Evolutionary conservation across 441 rosid genomes (phyloP).

Genomic region (Bocquillonia castaneifolia): DNA sequence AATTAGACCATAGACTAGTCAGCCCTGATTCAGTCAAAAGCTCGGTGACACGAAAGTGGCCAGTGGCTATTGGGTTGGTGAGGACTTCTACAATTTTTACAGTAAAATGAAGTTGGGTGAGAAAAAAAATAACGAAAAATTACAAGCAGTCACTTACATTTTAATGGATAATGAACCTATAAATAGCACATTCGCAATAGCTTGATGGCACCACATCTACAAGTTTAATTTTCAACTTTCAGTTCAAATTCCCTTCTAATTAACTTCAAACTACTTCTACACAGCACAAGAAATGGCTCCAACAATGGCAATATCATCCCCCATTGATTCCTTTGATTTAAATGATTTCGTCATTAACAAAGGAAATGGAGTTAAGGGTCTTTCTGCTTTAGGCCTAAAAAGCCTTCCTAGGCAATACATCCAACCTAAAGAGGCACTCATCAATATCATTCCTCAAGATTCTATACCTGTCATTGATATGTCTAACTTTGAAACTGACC

Average conservation of each 20-base stretch:
- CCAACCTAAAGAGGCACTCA: conserved; percentile 28
- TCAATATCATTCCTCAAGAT: conserved; percentile 4
- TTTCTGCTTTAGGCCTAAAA: conserved; percentile 33
- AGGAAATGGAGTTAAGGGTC: conserved; percentile 44
- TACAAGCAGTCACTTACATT: neutral
- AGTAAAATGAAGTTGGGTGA: too few relatives aligned
- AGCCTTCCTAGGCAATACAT: conserved; percentile 29
- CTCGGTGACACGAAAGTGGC: too few relatives aligned
- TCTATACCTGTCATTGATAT: conserved; percentile 35
- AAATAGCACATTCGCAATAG: neutral
- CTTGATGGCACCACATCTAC: neutral
- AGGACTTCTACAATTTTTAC: too few relatives aligned
- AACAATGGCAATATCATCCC: neutral
- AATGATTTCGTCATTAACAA: conserved; percentile 28
- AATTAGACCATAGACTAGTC: too few relatives aligned
- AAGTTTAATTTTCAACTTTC: too few relatives aligned
- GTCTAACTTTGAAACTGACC: conserved; percentile 27
- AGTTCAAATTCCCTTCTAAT: neutral
- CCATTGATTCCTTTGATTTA: conserved; percentile 3
- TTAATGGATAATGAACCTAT: neutral
- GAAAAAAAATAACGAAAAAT: too few relatives aligned
- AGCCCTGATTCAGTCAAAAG: too few relatives aligned
- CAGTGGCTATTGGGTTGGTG: too few relatives aligned
- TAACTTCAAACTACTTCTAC: neutral
- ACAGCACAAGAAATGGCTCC: conserved; percentile 25